Base-by-base conservation (phyloP, 495 filamentous ascomycete genomes). In the Ramalina intermedia region DNA sequence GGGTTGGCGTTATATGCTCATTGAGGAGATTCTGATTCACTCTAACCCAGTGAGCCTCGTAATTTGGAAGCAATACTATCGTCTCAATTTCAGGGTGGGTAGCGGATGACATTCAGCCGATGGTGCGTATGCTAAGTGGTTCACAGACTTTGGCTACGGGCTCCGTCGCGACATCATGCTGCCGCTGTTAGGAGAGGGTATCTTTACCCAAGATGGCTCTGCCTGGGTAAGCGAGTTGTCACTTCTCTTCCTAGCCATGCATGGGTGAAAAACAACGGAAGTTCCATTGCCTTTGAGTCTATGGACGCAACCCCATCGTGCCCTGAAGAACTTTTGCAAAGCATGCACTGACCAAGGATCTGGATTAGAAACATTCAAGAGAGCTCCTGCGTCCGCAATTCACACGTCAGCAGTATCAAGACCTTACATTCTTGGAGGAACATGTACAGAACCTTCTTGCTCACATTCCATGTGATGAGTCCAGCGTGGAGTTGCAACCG, bases 181-280 rank as follows among this genome's bases (percentile, higher is more conserved):
- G 23, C 63, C 66, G 12, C 50, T 74, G 17, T 56, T 78, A 23
- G 72, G 75, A 4, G 61, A 70, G 13, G 74, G 75, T 4, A 76
- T 80, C 47, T 79, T 80, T 54, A 67, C 69, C 0, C 68, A 74
- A 45, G 71, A 78, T 20, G 75, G 76, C 1, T 27, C 44, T 35
- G 49, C 61, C 7, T 80, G 76, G 76, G 29, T 33, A 13, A 33
- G 29, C 29, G 29, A 33, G 12, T 33, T 8, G 12, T 11, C 29
- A 11, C 7, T 33, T 33, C 29, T 13, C 12, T 33, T 33, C 8
- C 29, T 13, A 11, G 29, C 29, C 8, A 13, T 9, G 29, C 12
- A 33, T 2, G 12, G 12, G 29, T 24, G 0, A 33, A 1, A 33
- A 11, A 8, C 29, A 33, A 7, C 29, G 29, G 23, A 24, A 24